phyloP scores from a whole-genome alignment of 2,329 filamentous ascomycete species.

The Claviceps humidiphila region DNA sequence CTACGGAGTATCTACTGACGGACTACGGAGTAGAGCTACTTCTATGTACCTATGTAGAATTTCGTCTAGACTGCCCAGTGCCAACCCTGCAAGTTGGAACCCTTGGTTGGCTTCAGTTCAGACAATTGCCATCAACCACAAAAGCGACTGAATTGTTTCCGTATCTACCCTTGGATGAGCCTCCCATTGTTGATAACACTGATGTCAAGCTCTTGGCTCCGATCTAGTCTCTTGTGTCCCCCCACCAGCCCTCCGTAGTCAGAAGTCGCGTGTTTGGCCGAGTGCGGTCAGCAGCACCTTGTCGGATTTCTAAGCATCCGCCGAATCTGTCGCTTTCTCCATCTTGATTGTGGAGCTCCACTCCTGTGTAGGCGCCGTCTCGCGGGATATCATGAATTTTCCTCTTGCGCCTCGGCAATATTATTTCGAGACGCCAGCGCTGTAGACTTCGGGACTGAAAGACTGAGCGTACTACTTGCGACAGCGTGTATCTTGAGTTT shows the following conservation, averaged over 20 bases:
- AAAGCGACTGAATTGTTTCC: no score
- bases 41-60: no score
- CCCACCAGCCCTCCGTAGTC: not conserved
- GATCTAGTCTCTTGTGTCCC: no score
- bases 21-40: no score
- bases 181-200: no score
- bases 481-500: not conserved
- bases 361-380: not conserved
- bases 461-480: not conserved
- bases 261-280: not conserved
- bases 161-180: no score
- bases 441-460: not conserved
- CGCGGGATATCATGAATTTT: not conserved
- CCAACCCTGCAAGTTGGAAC: no score
- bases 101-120: no score
- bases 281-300: not conserved
- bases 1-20: no score
- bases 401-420: not conserved
- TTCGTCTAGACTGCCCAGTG: no score
- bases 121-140: no score
- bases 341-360: conserved; percentile 6
- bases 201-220: no score
- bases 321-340: conserved; percentile 3
- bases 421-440: not conserved
- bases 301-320: conserved; percentile 8